Evolutionary conservation across 371 early-diverging fungal species (phyloP).

Genomic region (Apophysomyces elegans): DNA sequence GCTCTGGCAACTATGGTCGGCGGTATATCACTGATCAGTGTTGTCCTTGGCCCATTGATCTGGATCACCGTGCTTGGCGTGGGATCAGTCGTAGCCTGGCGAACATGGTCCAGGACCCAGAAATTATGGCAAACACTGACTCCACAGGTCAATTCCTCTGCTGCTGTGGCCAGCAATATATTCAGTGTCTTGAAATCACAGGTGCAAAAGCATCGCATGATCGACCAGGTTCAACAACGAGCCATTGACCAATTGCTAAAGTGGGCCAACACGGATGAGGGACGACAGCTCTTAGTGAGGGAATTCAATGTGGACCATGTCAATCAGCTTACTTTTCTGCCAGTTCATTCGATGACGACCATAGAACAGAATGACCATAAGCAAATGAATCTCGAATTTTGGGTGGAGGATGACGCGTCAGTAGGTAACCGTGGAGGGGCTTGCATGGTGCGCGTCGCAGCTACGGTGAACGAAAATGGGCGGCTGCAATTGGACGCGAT

Average conservation of each 20-base stretch:
- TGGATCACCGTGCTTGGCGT: conserved; percentile 40
- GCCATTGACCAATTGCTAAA: conserved; percentile 35
- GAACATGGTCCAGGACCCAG: conserved; percentile 34
- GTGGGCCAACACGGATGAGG: conserved; percentile 31
- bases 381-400: conserved; percentile 32
- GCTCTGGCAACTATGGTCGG: conserved; percentile 28
- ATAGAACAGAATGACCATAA: conserved; percentile 12
- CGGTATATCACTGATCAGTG: conserved; percentile 27
- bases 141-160: neutral
- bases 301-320: conserved; percentile 36
- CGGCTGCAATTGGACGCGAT: conserved; percentile 13
- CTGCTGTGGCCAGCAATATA: neutral
- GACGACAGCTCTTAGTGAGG: conserved; percentile 24
- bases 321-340: conserved; percentile 30
- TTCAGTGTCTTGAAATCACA: conserved; percentile 14
- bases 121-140: conserved; percentile 36
- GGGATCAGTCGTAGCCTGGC: conserved; percentile 36
- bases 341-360: conserved; percentile 15
- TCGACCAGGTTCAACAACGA: conserved; percentile 28
- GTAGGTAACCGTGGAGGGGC: conserved; percentile 32
- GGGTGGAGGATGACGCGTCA: conserved; percentile 31
- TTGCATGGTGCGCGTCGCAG: conserved; percentile 32
- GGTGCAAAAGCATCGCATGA: conserved; percentile 36
- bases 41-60: conserved; percentile 37
- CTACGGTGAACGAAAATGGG: conserved; percentile 20